Conservation (phyloP, 306 rosid species). For the Malus sylvestris region DNA sequence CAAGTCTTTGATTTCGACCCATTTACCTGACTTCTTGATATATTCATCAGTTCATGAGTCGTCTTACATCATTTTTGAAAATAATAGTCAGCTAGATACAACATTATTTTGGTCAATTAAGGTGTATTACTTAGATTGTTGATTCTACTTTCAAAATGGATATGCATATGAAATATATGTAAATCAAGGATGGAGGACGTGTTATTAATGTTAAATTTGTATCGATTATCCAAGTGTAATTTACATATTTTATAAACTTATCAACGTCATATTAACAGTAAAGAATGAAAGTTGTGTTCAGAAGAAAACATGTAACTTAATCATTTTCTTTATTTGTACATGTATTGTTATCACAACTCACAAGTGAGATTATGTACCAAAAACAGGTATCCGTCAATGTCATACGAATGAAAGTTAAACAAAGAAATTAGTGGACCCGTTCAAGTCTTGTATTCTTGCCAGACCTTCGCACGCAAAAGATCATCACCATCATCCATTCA, state of each 20-base stretch:
- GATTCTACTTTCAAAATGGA: background rate
- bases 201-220: too few relatives aligned
- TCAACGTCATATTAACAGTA: background rate
- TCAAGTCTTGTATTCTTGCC: slow-evolving; percentile 16
- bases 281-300: background rate
- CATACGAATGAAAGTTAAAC: slow-evolving; percentile 20
- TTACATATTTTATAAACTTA: background rate
- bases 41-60: background rate
- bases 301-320: background rate
- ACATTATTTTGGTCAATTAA: background rate
- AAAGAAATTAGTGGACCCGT: slow-evolving; percentile 24
- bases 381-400: slow-evolving; percentile 10
- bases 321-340: background rate
- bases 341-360: background rate
- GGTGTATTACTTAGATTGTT: background rate
- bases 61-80: background rate
- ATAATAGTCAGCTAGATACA: background rate
- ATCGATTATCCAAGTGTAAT: too few relatives aligned
- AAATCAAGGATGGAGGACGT: background rate
- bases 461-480: slow-evolving; percentile 45
- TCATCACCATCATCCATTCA: background rate
- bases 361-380: slow-evolving; percentile 13
- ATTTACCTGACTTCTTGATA: background rate
- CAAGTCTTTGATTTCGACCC: slow-evolving; percentile 9
- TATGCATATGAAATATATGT: background rate